phyloP scores from a whole-genome alignment of 2,329 filamentous ascomycete genomes.

The Fusarium udum region DNA sequence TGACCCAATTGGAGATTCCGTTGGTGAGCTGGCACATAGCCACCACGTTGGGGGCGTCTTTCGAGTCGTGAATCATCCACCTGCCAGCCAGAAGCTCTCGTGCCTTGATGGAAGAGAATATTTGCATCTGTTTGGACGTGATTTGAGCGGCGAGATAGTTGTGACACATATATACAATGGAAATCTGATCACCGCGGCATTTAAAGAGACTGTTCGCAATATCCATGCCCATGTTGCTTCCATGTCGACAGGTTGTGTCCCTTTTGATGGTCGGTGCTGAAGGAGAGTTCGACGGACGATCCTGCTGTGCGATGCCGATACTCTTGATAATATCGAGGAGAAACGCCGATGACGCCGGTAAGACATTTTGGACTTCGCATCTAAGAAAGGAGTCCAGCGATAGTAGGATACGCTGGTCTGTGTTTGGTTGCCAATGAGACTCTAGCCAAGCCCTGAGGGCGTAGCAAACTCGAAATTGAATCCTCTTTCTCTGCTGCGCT shows the following conservation, averaged over 20 bases:
- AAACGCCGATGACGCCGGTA: background rate
- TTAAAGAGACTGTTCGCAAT: background rate
- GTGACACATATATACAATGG: background rate
- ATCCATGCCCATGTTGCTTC: background rate
- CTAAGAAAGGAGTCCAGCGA: background rate
- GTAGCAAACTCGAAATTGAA: background rate
- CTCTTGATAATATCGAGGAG: fast-evolving
- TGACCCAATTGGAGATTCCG: background rate
- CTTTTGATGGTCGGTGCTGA: background rate
- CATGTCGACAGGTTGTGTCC: background rate
- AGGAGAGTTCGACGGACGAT: background rate
- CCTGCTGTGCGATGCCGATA: background rate
- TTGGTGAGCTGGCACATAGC: background rate
- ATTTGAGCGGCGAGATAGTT: background rate
- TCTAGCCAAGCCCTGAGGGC: background rate
- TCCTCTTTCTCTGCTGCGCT: background rate
- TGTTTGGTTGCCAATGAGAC: background rate
- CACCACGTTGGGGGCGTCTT: background rate
- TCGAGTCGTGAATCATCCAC: background rate
- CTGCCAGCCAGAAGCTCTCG: background rate
- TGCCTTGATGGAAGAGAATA: background rate
- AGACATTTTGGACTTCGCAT: background rate
- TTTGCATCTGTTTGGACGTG: background rate
- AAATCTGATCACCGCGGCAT: background rate
- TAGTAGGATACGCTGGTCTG: background rate